Conservation (phyloP, 2,329 filamentous ascomycete genomes). For the Ilyonectria mors-panacis region DNA sequence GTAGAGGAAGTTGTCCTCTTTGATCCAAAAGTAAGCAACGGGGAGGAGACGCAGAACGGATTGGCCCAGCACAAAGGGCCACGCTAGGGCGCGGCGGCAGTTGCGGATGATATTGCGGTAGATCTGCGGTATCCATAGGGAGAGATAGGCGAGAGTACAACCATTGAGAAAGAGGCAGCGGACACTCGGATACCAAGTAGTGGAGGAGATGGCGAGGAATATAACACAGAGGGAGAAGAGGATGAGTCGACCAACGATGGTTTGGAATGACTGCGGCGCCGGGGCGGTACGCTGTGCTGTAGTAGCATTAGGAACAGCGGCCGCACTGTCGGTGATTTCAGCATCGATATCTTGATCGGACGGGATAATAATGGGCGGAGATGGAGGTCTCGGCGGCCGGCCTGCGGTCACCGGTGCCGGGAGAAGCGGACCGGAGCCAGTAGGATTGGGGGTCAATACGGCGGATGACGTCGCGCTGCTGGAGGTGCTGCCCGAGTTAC, state of each 20-base stretch:
- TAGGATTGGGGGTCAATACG: conserved; percentile 45
- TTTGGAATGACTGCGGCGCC: conserved; percentile 62
- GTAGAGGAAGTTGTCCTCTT: conserved; percentile 85
- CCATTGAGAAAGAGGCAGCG: conserved; percentile 73
- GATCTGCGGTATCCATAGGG: conserved; percentile 94
- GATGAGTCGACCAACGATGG: conserved; percentile 71
- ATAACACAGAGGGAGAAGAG: conserved; percentile 69
- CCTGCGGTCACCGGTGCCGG: conserved; percentile 59
- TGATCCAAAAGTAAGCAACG: conserved; percentile 87
- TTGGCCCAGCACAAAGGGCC: conserved; percentile 91
- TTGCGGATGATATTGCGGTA: conserved; percentile 91
- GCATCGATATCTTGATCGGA: conserved; percentile 76
- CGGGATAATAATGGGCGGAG: conserved; percentile 70
- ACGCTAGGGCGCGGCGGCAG: conserved; percentile 90
- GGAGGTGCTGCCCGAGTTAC: conserved; percentile 40
- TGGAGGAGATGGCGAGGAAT: conserved; percentile 72
- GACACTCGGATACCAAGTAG: conserved; percentile 70
- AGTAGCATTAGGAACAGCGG: conserved; percentile 52
- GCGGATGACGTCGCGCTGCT: conserved; percentile 44
- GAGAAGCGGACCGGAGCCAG: conserved; percentile 51
- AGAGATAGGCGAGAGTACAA: conserved; percentile 83
- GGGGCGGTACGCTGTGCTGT: conserved; percentile 46
- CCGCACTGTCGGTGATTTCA: conserved; percentile 66
- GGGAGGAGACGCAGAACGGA: conserved; percentile 84
- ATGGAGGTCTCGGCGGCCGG: conserved; percentile 37